These are phyloP conservation scores for Ciborinia camelliae DNA, from an alignment of 2,329 filamentous ascomycete species.

Conservation along the genomic window DNA sequence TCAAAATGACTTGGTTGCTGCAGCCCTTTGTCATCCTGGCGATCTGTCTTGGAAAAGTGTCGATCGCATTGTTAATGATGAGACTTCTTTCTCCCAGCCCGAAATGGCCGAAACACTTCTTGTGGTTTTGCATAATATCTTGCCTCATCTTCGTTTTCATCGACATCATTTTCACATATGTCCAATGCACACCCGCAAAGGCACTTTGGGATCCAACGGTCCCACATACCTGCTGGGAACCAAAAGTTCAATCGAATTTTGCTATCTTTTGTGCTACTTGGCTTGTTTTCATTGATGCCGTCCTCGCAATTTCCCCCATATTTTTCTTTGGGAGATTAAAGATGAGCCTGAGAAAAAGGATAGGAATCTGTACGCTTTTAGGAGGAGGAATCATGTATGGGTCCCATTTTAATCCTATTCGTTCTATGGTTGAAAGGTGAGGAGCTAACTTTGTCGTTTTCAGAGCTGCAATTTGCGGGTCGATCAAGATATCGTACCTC, in stretches of 20 bases:
- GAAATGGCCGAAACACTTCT: too few species aligned
- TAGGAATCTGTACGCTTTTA: background rate
- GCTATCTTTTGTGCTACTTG: background rate
- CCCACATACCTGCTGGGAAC: background rate
- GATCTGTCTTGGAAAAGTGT: background rate
- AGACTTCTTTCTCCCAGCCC: too few species aligned
- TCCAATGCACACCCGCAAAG: background rate
- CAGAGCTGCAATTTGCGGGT: background rate
- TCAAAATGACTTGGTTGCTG: background rate
- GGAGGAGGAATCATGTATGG: background rate
- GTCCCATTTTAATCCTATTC: background rate
- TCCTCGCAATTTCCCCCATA: too few species aligned
- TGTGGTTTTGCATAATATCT: background rate
- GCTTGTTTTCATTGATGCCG: background rate
- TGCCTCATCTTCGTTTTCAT: background rate
- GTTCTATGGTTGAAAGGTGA: background rate
- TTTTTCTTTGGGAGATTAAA: too few species aligned
- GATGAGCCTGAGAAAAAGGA: too few species aligned
- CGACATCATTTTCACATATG: background rate
- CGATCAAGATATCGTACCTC: background rate
- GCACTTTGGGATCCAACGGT: background rate
- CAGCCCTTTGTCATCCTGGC: background rate
- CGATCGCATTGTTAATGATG: too few species aligned
- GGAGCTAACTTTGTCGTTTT: background rate
- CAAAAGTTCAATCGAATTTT: background rate